Percentiles rank a stretch among this genome's conserved stretches.
These are phyloP conservation scores for Coniochaeta hoffmannii DNA, from an alignment of 2,329 filamentous ascomycete species.

Conservation along the genomic window DNA sequence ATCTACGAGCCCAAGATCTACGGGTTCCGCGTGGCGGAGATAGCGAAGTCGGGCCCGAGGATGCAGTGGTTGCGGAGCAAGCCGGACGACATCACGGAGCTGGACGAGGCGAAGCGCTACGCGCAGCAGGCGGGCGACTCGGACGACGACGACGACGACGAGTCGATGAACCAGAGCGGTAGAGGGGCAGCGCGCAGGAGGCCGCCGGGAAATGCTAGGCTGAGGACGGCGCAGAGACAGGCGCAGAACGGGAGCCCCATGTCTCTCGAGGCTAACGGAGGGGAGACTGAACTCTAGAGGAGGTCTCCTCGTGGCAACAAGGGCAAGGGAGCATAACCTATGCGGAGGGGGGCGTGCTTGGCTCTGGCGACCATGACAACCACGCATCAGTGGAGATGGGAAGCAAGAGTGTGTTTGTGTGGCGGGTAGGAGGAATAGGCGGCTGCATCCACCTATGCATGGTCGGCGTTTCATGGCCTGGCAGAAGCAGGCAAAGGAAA, in stretches of 20 bases:
- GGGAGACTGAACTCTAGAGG: slow-evolving; percentile 44
- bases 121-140: slow-evolving; percentile 46
- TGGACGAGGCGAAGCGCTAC: slow-evolving; percentile 67
- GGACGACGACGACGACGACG: slow-evolving; percentile 49
- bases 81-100: slow-evolving; percentile 69
- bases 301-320: background rate
- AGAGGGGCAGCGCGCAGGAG: slow-evolving; percentile 33
- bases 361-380: too few species aligned
- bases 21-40: slow-evolving; percentile 88
- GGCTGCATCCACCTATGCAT: slow-evolving; percentile 6
- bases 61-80: slow-evolving; percentile 96
- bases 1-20: slow-evolving; percentile 97
- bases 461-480: slow-evolving; percentile 10
- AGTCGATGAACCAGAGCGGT: slow-evolving; percentile 36
- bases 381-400: background rate
- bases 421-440: background rate
- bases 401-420: background rate
- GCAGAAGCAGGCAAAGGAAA: slow-evolving; percentile 1
- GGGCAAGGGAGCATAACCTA: too few species aligned
- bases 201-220: slow-evolving; percentile 31
- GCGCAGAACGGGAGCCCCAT: slow-evolving; percentile 50
- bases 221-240: slow-evolving; percentile 28
- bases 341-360: too few species aligned
- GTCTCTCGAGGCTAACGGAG: slow-evolving; percentile 47
- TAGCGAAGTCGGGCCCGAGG: slow-evolving; percentile 79